Percentiles rank a stretch among this genome's conserved stretches.
Evolutionary conservation across 768 basidiomycete species (phyloP).

Genomic region (Tylopilus intermedius): DNA sequence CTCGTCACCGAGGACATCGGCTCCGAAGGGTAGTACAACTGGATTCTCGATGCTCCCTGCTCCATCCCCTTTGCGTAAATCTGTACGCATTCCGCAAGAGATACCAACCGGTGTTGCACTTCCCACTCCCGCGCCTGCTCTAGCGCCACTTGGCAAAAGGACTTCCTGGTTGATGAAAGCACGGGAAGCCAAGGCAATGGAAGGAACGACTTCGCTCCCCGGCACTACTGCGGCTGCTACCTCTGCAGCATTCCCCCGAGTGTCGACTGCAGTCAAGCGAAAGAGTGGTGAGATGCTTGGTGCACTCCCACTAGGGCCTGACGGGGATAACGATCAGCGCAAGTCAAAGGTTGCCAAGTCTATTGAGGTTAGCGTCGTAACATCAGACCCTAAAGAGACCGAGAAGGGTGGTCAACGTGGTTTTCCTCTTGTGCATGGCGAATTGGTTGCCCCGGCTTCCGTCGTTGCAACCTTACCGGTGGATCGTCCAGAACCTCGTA

Average conservation of each 20-base stretch:
- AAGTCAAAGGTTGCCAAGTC: constrained; percentile 48
- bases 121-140: constrained; percentile 34
- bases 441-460: not conserved
- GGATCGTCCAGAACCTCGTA: constrained; percentile 20
- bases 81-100: constrained; percentile 49
- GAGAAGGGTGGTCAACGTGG: constrained; percentile 6
- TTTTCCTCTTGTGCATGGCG: constrained; percentile 3
- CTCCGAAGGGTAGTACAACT: constrained; percentile 38
- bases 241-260: constrained; percentile 8
- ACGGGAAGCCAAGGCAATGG: constrained; percentile 66
- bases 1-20: constrained; percentile 21
- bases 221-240: constrained; percentile 2
- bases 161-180: constrained; percentile 81
- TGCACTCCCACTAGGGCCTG: constrained; percentile 8
- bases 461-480: not conserved
- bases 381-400: constrained; percentile 13
- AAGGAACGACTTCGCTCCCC: constrained; percentile 36
- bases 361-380: constrained; percentile 31
- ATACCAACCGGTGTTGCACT: constrained; percentile 31
- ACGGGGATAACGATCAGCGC: constrained; percentile 39
- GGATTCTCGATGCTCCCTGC: constrained; percentile 64
- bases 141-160: constrained; percentile 51
- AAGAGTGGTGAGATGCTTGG: constrained; percentile 55
- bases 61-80: constrained; percentile 67
- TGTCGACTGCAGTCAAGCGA: constrained; percentile 44